These are phyloP conservation scores for Aspergillus baeticus DNA, from an alignment of 495 filamentous ascomycete genomes.

Conservation along the genomic window DNA sequence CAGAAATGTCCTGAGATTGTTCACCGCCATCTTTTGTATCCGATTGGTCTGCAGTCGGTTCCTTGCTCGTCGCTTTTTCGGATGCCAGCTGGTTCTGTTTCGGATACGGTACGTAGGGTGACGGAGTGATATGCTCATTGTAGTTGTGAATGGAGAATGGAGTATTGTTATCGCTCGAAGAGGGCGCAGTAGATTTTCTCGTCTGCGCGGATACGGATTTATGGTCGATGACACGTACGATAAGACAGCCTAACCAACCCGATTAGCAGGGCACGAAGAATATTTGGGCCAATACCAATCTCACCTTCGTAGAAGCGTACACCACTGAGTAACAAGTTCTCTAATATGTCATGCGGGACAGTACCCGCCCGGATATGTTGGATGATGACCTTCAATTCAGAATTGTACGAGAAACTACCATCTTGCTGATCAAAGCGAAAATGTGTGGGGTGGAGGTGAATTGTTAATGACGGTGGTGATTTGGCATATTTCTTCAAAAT, in stretches of 20 bases:
- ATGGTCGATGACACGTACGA: constrained; percentile 88
- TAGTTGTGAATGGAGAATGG: constrained; percentile 90
- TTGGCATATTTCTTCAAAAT: constrained; percentile 82
- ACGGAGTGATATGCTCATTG: constrained; percentile 83
- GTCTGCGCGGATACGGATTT: constrained; percentile 60
- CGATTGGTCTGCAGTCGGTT: constrained; percentile 20
- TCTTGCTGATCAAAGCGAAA: constrained; percentile 96
- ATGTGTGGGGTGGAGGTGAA: constrained; percentile 81
- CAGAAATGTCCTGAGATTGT: constrained; percentile 43
- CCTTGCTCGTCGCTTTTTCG: constrained; percentile 36
- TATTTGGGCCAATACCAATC: background rate
- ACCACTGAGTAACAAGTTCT: constrained; percentile 60
- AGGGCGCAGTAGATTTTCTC: constrained; percentile 48
- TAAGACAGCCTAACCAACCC: constrained; percentile 68
- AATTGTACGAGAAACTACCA: constrained; percentile 85
- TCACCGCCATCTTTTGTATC: constrained; percentile 29
- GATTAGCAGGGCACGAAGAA: constrained; percentile 5
- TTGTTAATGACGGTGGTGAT: constrained; percentile 72
- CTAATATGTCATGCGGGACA: constrained; percentile 72
- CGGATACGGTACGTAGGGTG: constrained; percentile 78
- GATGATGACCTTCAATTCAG: constrained; percentile 82
- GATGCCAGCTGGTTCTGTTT: constrained; percentile 53
- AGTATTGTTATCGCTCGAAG: constrained; percentile 58
- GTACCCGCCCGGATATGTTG: constrained; percentile 69
- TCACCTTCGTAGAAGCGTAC: constrained; percentile 90